These are phyloP conservation scores for Didymella exigua DNA, from an alignment of 2,329 filamentous ascomycete species.

Conservation along the genomic window DNA sequence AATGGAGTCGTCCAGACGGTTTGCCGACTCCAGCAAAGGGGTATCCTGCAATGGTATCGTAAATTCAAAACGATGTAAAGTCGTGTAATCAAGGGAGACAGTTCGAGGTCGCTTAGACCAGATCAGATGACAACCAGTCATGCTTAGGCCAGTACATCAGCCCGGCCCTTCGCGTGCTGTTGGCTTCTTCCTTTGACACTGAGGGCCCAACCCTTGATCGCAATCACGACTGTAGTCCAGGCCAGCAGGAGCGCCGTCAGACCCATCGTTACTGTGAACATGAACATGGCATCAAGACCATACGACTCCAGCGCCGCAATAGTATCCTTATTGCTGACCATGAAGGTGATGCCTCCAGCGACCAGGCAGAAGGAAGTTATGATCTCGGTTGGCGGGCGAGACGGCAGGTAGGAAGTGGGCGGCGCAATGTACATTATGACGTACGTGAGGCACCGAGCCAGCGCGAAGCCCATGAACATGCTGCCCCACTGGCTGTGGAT, in stretches of 20 bases:
- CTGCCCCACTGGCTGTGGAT: conserved; percentile 93
- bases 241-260: conserved; percentile 83
- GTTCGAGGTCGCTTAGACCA: neutral
- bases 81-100: conserved; percentile 23
- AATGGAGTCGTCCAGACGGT: conserved; percentile 35
- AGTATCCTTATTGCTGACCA: conserved; percentile 82
- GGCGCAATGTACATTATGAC: conserved; percentile 78
- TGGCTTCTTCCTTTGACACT: conserved; percentile 43
- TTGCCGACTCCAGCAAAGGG: conserved; percentile 28
- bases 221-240: conserved; percentile 77
- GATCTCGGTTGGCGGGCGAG: conserved; percentile 88
- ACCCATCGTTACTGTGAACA: conserved; percentile 87
- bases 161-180: conserved; percentile 31
- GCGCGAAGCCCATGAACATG: conserved; percentile 78
- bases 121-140: neutral
- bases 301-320: conserved; percentile 78
- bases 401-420: conserved; percentile 78
- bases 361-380: conserved; percentile 85
- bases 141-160: conserved; percentile 36
- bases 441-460: conserved; percentile 81
- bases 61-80: conserved; percentile 21
- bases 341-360: conserved; percentile 86
- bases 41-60: conserved; percentile 45
- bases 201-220: conserved; percentile 84
- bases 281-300: conserved; percentile 86